Base-by-base conservation (phyloP, 2,329 filamentous ascomycete species). In the Pseudogymnoascus sp. region DNA sequence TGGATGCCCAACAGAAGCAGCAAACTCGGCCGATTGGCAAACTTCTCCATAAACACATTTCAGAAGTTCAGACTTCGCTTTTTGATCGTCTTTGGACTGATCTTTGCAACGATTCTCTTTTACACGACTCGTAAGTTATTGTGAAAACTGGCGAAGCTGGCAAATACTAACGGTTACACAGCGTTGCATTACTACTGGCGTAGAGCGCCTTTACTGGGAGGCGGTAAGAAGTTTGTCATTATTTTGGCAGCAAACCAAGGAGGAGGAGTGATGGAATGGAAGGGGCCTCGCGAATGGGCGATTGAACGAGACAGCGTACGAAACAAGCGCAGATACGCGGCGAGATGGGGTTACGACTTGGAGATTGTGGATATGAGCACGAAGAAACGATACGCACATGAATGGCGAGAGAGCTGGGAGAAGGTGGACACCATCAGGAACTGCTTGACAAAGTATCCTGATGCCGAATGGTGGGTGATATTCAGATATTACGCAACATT, bases 321-420 rank as follows among this genome's bases (percentile, higher is more conserved):
- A 74, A 99, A 99, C 78, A 99, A 99, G 81, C 88, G 89, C 73
- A 89, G 88, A 72, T 99, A 99, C 73, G 88, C 86, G 2, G 82
- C 85, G 36, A 83, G 83, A 74, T 97, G 95, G 93, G 95, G 95
- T 12, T 97, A 99, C 75, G 89, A 97, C 66, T 80, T 99, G 64
- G 95, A 99, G 75, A 89, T 97, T 73, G 91, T 96, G 69, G 96
- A 99, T 75, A 96, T 99, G 93, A 93, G 92, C 78, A 96, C 93
- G 62, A 96, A 97, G 83, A 97, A 97, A 79, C 87, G 93, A 68
- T 99, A 99, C 74, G 93, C 95, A 29, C 95, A 99, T 77, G 95
- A 99, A 77, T 99, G 95, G 95, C 86, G 95, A 72, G 95, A 99
- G 77, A 96, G 93, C 75, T 99, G 95, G 95, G 95, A 99, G 77